Evolutionary conservation across 768 basidiomycete species (phyloP), one percentile per base, ranked within the genome.

Genomic region (Tubosaeta sp.): DNA sequence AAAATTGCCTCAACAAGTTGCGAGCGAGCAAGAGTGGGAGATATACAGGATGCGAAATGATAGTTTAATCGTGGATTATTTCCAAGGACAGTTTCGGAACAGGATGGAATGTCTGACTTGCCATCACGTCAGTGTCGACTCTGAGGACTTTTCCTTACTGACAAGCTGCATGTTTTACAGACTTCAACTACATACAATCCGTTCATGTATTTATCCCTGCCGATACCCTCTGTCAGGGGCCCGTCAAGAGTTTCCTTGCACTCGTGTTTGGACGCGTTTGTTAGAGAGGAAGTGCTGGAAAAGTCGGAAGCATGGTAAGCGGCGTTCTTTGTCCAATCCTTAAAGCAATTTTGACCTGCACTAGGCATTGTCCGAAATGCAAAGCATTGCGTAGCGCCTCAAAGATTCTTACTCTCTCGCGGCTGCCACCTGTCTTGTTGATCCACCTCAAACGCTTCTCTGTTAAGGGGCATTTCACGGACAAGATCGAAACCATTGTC

Each of bases 101-200:
- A 78, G 85, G 49, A 69, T 99, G 71, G 81, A 90, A 61, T 99
- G 95, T 68, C 65, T 93, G 65, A 95, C 88, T 5, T 99, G 95
- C 66, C 77, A 84, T 56, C 90, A 91, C 70, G 95, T 94, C 55
- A 54, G 72, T 69, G 17, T 46, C 46, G 38, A 37, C 32, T 34
- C 48, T 45, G 39, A 48, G 39, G 50, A 43, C 46, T 43, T 52
- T 47, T 27, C 42, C 14, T n/a, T 48, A 22, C 53, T 65, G 37
- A 66, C 27, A 50, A 27, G 32, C 13, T 32, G 37, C 43, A 41
- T 34, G 35, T 38, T 44, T 47, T 32, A 10, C 59, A 97, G 94
- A 97, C 95, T 5, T 97, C 95, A 27, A 98, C 94, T 26, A 97
- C 95, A 5, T 98, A 95, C 62, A 97, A 97, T 65, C 80, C 89